Evolutionary conservation across 331 rosid species (phyloP).

Genomic region (Spiraea crenata): DNA sequence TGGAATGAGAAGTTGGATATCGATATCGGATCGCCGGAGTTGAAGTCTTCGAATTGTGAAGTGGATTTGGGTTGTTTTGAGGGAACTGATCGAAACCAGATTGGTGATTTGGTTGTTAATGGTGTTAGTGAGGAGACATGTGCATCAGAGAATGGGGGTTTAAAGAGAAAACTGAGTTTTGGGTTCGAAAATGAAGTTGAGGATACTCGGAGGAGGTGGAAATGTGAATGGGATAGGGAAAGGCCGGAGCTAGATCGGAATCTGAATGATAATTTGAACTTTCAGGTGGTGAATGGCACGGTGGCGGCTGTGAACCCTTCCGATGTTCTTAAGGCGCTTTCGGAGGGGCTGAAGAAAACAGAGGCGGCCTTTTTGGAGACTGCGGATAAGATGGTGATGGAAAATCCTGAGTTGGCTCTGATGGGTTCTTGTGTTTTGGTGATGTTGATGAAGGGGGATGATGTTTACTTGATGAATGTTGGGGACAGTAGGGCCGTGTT

Average conservation of each 20-base stretch:
- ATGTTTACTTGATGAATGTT: conserved; percentile 83
- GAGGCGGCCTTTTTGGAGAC: conserved; percentile 57
- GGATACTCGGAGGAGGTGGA: conserved; percentile 29
- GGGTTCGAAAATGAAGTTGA: conserved; percentile 18
- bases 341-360: conserved; percentile 54
- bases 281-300: conserved; percentile 6
- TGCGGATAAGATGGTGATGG: conserved; percentile 44
- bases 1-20: conserved; percentile 36
- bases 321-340: conserved; percentile 55
- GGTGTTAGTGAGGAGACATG: conserved; percentile 6
- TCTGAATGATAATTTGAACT: conserved; percentile 6
- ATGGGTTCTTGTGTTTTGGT: conserved; percentile 97
- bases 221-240: conserved; percentile 39
- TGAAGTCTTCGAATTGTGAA: conserved; percentile 18
- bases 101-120: conserved; percentile 14
- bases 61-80: neutral
- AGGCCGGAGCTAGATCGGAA: conserved; percentile 25
- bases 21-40: neutral
- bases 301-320: conserved; percentile 30
- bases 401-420: conserved; percentile 72
- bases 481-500: conserved; percentile 79
- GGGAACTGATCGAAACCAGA: conserved; percentile 6
- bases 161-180: conserved; percentile 14
- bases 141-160: conserved; percentile 12
- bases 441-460: conserved; percentile 79